Base-by-base conservation (phyloP, 2,329 filamentous ascomycete species). In the Apiospora saccharicola region DNA sequence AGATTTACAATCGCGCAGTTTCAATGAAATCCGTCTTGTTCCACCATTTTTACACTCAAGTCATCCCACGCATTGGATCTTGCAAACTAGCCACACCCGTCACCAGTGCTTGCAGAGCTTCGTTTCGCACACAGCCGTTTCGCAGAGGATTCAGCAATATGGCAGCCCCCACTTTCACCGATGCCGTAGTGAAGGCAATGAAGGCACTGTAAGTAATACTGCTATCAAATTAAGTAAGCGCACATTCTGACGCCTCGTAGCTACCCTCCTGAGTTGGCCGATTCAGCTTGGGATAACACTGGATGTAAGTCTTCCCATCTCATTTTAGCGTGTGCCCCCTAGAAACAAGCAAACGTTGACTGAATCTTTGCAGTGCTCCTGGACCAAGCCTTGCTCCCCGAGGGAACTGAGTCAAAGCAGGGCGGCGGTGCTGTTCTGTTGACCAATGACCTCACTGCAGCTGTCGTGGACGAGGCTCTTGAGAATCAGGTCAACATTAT, bases 211-310 rank as follows among this genome's bases (percentile, higher is more conserved):
- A 84, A 81, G 92, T 85, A n/a, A 46, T 26, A 3, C 4, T n/a
- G n/a, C 22, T 46, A 14, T 10, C 34, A 41, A 41, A 24, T 19
- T 19, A 7, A 3, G 8, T 1, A 37, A 41, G 0, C n/a, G 4
- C 13, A 13, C n/a, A n/a, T 19, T 41, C 57, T 64, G n/a, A 64
- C 34, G 16, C 7, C 30, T 41, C 5, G 34, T n/a, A 96, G 95
- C 73, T 99, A 98, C 80, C 96, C 96, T 0, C 94, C 97, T 80
- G 90, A 91, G 73, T 87, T 98, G 57, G 96, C 96, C 13, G 96
- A 98, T 80, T 92, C 92, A 77, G 91, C 93, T 75, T 99, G 95
- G 89, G 96, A 99, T 81, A 99, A 99, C 80, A 98, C 97, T n/a
- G 96, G 96, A 71, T 75, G 80, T 81, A 73, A 74, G 77, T 64